Percentiles rank a stretch among this genome's conserved stretches.
phyloP scores from a whole-genome alignment of 495 filamentous ascomycete species.

The Xeromyces bisporus region DNA sequence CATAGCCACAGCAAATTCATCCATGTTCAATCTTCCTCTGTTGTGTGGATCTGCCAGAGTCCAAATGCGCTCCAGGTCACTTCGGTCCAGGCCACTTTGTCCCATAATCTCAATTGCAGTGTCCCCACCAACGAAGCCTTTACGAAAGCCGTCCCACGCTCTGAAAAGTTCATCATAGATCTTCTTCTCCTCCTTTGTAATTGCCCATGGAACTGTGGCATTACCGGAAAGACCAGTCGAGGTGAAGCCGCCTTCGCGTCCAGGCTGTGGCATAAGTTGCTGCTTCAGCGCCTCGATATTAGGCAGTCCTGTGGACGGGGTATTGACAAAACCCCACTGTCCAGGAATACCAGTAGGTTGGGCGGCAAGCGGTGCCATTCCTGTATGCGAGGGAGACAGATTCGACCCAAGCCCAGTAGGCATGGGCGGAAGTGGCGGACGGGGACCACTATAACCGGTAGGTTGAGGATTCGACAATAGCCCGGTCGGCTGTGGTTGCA shows the following conservation, averaged over 20 bases:
- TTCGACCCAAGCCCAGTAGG: conserved; percentile 60
- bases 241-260: conserved; percentile 83
- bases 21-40: conserved; percentile 83
- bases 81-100: conserved; percentile 81
- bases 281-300: conserved; percentile 88
- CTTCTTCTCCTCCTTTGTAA: conserved; percentile 97
- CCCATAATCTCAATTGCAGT: conserved; percentile 95
- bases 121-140: conserved; percentile 84
- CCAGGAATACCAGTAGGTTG: conserved; percentile 95
- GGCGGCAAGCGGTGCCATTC: conserved; percentile 51
- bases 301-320: conserved; percentile 73
- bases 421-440: conserved; percentile 91
- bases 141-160: conserved; percentile 90
- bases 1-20: conserved; percentile 98
- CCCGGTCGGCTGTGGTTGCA: conserved; percentile 32
- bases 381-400: conserved; percentile 49
- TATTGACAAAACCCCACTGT: conserved; percentile 96
- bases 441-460: conserved; percentile 53
- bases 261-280: conserved; percentile 95
- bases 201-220: conserved; percentile 93
- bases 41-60: conserved; percentile 87
- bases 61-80: conserved; percentile 86
- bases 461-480: conserved; percentile 38
- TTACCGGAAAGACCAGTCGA: conserved; percentile 78
- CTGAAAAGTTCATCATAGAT: conserved; percentile 92